Conservation (phyloP, 352 stramenopile genomes). For the Phytophthora melonis region DNA sequence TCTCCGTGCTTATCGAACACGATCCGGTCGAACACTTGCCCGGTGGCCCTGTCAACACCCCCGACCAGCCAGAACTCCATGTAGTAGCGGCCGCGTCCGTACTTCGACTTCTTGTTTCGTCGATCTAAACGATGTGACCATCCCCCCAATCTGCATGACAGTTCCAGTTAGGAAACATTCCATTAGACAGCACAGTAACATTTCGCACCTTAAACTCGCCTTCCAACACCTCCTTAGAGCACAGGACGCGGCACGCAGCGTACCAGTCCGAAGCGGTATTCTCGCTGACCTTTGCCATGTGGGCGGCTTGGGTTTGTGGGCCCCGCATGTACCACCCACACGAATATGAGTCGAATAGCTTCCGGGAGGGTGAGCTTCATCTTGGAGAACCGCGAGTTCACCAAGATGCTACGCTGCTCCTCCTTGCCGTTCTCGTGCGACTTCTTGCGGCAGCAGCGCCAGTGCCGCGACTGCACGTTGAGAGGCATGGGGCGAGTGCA, state of each 20-base stretch:
- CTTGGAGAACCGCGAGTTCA: slow-evolving; percentile 7
- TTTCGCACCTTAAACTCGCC: slow-evolving; percentile 9
- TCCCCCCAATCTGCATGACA: slow-evolving; percentile 16
- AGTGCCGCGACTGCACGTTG: not conserved
- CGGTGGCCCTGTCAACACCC: slow-evolving; percentile 29
- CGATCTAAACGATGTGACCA: slow-evolving; percentile 43
- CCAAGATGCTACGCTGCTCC: slow-evolving; percentile 5
- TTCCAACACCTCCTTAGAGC: slow-evolving; percentile 14
- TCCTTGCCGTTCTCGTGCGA: not conserved
- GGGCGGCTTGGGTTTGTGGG: not conserved
- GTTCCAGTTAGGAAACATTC: slow-evolving; percentile 5
- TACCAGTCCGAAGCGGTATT: slow-evolving; percentile 15
- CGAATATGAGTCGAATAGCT: slow-evolving; percentile 7
- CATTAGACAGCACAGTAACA: slow-evolving; percentile 1
- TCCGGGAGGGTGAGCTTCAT: slow-evolving; percentile 12
- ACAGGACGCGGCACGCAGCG: not conserved
- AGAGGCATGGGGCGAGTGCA: slow-evolving; percentile 7
- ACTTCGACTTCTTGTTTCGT: slow-evolving; percentile 51
- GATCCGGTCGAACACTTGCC: slow-evolving; percentile 35
- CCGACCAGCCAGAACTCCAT: slow-evolving; percentile 46
- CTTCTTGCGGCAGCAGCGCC: slow-evolving; percentile 6
- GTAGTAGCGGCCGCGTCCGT: slow-evolving; percentile 15
- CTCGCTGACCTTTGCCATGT: slow-evolving; percentile 16
- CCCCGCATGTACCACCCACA: slow-evolving; percentile 10
- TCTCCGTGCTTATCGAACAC: slow-evolving; percentile 35